These are phyloP conservation scores for Rhodomyrtus psidioides DNA, from an alignment of 441 rosid species.

Conservation along the genomic window DNA sequence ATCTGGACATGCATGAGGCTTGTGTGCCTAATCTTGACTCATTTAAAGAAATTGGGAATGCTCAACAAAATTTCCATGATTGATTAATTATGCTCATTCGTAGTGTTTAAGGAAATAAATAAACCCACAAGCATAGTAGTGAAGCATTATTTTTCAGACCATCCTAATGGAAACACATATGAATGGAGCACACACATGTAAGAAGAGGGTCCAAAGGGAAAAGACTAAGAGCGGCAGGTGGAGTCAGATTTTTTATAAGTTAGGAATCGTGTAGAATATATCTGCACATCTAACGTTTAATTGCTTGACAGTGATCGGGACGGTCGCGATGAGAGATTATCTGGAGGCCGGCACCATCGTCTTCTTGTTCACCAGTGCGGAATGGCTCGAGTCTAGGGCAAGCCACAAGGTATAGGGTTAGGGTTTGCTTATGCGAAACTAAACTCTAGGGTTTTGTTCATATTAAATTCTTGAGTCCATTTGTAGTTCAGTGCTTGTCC, in stretches of 20 bases:
- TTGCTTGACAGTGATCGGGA: constrained; percentile 50
- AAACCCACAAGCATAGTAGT: not conserved
- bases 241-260: not conserved
- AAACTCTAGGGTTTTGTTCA: not conserved
- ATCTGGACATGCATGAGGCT: not conserved
- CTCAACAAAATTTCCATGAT: not conserved
- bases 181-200: not conserved
- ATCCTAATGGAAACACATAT: not conserved
- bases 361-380: constrained; percentile 69
- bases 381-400: constrained; percentile 87
- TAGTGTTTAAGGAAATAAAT: not conserved
- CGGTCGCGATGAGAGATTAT: constrained; percentile 62
- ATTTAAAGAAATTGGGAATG: not conserved
- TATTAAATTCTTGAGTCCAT: not conserved
- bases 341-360: constrained; percentile 81
- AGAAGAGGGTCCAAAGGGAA: not conserved
- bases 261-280: not conserved
- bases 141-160: not conserved
- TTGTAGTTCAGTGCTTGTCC: not conserved
- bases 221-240: not conserved
- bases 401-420: constrained; percentile 49
- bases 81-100: not conserved
- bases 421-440: not conserved
- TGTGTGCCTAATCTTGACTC: not conserved
- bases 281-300: not conserved